Evolutionary conservation across 345 rosid species (phyloP), one percentile per base, ranked within the genome.

Genomic region (Leavenworthia alabamica): DNA sequence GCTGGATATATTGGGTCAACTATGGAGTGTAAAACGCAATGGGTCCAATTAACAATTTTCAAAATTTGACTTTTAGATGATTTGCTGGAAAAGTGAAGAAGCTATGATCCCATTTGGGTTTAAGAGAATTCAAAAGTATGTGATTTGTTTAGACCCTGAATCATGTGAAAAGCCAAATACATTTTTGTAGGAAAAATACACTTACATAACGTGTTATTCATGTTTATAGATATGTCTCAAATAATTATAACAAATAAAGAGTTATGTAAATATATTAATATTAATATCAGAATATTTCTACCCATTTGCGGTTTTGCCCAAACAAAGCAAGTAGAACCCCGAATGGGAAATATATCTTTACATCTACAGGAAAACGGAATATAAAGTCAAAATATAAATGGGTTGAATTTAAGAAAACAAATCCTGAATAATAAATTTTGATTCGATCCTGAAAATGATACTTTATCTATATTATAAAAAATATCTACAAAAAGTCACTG

Each of bases 21-120:
- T 36, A 43, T 42, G 44, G 32, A 61, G 73, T 69, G 56, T 61
- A 53, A 43, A 69, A 44, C 56, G 68, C 53, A 48, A 61, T 61
- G 62, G 67, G 62, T 53, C 62, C 62, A 44, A 27, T 44, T 69
- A 35, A 35, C 14, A 11, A 35, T 35, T 51, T 51, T 36, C 42
- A 45, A 60, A 61, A 35, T 61, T 69, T 45, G 35, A 50, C 3
- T 4, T 23, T 42, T 50, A 15, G 46, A 60, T 60, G 32, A 17
- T 35, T 52, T 44, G 17, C 13, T 44, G 16, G 12, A 36, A 26
- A 61, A 45, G 56, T 69, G 22, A 35, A 29, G 27, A 61, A 40
- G 49, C 19, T 53, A 43, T 20, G 2, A 43, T 41, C 26, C 11
- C 13, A 27, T 39, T 47, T 37, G 17, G 28, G 29, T 35, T 56